Evolutionary conservation across 2,329 filamentous ascomycete genomes (phyloP).

Genomic region (Fusarium albosuccineum): DNA sequence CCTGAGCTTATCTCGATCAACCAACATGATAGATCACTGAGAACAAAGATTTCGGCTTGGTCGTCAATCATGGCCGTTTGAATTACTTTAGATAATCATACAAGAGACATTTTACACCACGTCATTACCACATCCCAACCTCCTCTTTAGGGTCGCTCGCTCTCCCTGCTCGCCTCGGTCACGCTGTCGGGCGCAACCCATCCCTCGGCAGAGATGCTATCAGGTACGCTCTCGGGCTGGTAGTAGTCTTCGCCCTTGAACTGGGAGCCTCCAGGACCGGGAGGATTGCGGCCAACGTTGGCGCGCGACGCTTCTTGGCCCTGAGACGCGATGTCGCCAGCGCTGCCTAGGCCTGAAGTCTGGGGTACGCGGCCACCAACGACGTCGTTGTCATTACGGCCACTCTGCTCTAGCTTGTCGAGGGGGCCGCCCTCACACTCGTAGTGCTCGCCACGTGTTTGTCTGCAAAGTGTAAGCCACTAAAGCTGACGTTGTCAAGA

Average conservation of each 20-base stretch:
- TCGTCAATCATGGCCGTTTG: slow-evolving; percentile 30
- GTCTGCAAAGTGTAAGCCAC: slow-evolving; percentile 49
- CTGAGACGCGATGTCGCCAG: slow-evolving; percentile 49
- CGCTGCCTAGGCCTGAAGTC: slow-evolving; percentile 40
- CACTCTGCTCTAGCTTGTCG: slow-evolving; percentile 56
- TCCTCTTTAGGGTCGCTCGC: slow-evolving; percentile 17
- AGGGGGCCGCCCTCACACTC: slow-evolving; percentile 59
- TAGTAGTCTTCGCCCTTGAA: slow-evolving; percentile 59
- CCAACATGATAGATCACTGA: neutral
- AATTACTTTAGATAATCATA: slow-evolving; percentile 26
- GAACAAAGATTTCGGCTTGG: neutral
- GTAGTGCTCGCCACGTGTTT: slow-evolving; percentile 59
- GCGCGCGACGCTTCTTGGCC: slow-evolving; percentile 54
- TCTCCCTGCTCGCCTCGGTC: slow-evolving; percentile 51
- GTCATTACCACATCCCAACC: slow-evolving; percentile 1
- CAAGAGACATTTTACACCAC: slow-evolving; percentile 10
- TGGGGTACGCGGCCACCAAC: slow-evolving; percentile 43
- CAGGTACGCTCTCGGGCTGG: slow-evolving; percentile 56
- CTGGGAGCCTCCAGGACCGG: slow-evolving; percentile 52
- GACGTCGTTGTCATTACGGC: slow-evolving; percentile 55
- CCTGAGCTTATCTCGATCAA: neutral
- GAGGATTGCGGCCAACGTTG: slow-evolving; percentile 55
- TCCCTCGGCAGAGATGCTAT: slow-evolving; percentile 58
- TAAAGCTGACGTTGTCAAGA: neutral
- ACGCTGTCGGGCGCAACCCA: slow-evolving; percentile 58